Evolutionary conservation across 2,329 filamentous ascomycete genomes (phyloP).

Genomic region (Aureobasidium lini): DNA sequence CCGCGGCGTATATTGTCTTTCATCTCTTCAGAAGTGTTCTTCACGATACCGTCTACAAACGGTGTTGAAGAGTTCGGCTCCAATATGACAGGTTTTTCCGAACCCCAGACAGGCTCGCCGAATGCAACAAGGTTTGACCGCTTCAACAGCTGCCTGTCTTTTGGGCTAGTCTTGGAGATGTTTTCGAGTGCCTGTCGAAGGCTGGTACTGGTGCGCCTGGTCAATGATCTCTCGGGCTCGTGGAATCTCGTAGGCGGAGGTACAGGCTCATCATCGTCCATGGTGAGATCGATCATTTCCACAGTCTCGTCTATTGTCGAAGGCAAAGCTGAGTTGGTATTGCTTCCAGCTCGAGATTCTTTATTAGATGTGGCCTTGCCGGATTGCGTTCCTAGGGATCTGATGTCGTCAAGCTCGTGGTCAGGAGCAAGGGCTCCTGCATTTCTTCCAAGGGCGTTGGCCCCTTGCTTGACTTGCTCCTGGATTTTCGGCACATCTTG

Average conservation of each 20-base stretch:
- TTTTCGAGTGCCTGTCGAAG: background rate
- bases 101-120: background rate
- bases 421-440: background rate
- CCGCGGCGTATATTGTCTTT: no score
- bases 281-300: background rate
- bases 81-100: no score
- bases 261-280: background rate
- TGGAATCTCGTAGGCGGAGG: no score
- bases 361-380: background rate
- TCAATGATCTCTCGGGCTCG: background rate
- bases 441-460: background rate
- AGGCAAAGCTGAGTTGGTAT: background rate
- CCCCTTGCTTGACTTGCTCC: background rate
- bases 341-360: background rate
- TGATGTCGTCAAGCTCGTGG: background rate
- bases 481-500: no score
- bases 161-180: background rate
- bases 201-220: background rate
- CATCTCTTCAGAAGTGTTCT: no score
- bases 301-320: background rate
- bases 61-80: no score
- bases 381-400: background rate
- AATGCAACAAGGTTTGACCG: background rate
- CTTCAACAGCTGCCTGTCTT: background rate
- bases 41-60: no score